A percentile compares a stretch with the other conserved stretches of the same genome.
Conservation (phyloP, 1,284 basidiomycete genomes). For the Leccinum pachyderme region DNA sequence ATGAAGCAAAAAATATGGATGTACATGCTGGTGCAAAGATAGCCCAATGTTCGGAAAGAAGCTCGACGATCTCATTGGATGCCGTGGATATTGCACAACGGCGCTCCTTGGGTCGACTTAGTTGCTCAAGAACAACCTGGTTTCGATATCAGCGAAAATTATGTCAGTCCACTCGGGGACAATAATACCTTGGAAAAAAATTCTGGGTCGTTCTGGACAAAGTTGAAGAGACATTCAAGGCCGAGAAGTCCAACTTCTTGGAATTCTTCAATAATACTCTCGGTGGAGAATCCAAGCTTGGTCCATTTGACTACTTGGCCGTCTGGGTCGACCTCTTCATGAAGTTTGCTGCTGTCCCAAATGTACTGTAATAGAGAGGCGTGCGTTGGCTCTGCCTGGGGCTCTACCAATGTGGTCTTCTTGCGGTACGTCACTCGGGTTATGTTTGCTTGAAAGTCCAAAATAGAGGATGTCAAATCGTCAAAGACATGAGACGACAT, state of each 20-base stretch:
- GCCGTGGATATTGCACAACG: constrained; percentile 87
- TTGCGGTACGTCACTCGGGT: constrained; percentile 79
- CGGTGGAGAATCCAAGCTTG: constrained; percentile 76
- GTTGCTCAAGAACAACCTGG: constrained; percentile 81
- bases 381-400: constrained; percentile 61
- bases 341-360: constrained; percentile 64
- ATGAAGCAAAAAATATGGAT: constrained; percentile 27
- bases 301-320: constrained; percentile 68
- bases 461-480: constrained; percentile 81
- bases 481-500: constrained; percentile 87
- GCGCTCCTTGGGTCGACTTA: constrained; percentile 72
- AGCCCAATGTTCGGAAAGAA: constrained; percentile 85
- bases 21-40: constrained; percentile 76
- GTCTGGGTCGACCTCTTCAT: constrained; percentile 49
- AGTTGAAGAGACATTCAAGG: constrained; percentile 80
- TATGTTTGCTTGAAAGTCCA: constrained; percentile 91
- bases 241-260: constrained; percentile 82
- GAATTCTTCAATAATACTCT: constrained; percentile 83
- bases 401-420: constrained; percentile 76
- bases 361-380: constrained; percentile 65
- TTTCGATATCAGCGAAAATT: constrained; percentile 3
- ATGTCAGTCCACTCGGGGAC: neutral
- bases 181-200: constrained; percentile 75
- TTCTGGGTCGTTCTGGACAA: constrained; percentile 70
- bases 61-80: constrained; percentile 84